Base-by-base conservation (phyloP, 306 rosid species). In the Prosopis cineraria region DNA sequence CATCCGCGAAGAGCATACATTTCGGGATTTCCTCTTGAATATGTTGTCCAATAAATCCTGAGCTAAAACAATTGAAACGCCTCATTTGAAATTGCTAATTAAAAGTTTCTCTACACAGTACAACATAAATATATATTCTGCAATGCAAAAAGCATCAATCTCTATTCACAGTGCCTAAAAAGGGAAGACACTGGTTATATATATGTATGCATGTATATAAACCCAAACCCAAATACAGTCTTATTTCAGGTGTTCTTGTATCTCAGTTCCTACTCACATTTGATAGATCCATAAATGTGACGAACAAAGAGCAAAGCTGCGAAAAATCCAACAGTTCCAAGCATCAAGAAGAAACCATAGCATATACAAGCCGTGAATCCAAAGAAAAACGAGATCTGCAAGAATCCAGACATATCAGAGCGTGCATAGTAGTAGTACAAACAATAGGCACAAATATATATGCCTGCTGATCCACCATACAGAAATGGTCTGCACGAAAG, bases 361-460 rank as follows among this genome's bases (percentile, higher is more conserved):
- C 85, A 86, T 74, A 86, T 80, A 30, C 89, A 86, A 40, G 89
- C 89, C 83, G 78, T 86, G 85, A 83, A 86, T 47, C 87, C 87
- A 0, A 86, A 86, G 85, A 86, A 83, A 78, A 83, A 86, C 1
- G 90, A 86, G 64, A 83, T 83, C 71, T 86, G 90, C 84, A 86
- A 78, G 78, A 86, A 86, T 39, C 90, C 87, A 20, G 87, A 81
- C 87, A 86, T 83, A 48, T 86, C 80, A 5, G 87, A 86, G 73
- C 90, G 85, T 0, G 85, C 85, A 44, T 78, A 43, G 87, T 81
- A 86, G 79, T 83, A 86, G 64, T 86, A 86, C 64, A 86, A 82
- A 53, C 90, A 86, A 43, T 83, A 86, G 50, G 83, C 90, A 67
- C 78, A 86, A 69, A 86, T 83, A 75, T 83, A 86, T 72, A 84